Conservation (phyloP, 805 yeast genomes). For the Candida broadrunensis region DNA sequence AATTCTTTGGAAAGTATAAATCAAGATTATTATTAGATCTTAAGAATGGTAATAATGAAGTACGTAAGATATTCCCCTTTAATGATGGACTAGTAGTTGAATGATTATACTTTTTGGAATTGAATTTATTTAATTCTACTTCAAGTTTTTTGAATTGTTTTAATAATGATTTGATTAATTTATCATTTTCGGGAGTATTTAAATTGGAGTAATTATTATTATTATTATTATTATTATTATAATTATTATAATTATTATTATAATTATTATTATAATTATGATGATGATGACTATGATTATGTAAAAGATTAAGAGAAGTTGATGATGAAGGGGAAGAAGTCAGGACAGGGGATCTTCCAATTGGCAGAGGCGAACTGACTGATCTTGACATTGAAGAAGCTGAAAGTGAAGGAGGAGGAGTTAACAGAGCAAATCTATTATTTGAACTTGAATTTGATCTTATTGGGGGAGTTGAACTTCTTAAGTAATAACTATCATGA, state of each 20-base stretch:
- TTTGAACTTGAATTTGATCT: background rate
- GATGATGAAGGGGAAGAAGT: conserved; percentile 2
- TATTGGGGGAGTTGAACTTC: background rate
- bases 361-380: background rate
- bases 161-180: conserved; percentile 18
- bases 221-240: background rate
- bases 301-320: conserved; percentile 1
- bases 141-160: conserved; percentile 41
- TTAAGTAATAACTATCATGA: background rate
- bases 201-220: background rate
- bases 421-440: background rate
- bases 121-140: conserved; percentile 42
- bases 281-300: background rate
- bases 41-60: conserved; percentile 44
- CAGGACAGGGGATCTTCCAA: background rate
- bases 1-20: conserved; percentile 13
- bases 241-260: background rate
- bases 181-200: conserved; percentile 6
- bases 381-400: conserved; percentile 1
- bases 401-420: conserved; percentile 5
- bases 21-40: conserved; percentile 23
- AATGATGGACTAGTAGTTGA: conserved; percentile 32
- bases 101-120: conserved; percentile 27
- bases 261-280: background rate
- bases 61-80: conserved; percentile 40